Conservation (phyloP, 352 stramenopile species). For the Globisporangium polare region DNA sequence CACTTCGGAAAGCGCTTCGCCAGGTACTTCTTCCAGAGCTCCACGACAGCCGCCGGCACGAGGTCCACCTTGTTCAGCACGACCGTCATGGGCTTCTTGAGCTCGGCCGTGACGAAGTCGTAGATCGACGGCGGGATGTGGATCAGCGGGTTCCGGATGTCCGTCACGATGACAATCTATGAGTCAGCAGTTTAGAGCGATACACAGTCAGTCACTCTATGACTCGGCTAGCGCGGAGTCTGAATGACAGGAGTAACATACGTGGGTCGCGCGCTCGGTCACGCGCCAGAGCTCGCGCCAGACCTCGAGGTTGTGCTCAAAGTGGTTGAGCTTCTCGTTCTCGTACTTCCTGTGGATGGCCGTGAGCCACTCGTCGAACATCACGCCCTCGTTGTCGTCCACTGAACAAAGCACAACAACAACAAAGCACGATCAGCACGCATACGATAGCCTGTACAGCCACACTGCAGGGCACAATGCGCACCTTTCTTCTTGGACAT, state of each 20-base stretch:
- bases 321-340: constrained; percentile 80
- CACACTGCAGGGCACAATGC: neutral
- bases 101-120: constrained; percentile 65
- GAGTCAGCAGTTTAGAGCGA: neutral
- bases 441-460: neutral
- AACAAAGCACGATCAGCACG: neutral
- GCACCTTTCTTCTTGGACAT: constrained; percentile 82
- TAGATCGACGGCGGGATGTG: constrained; percentile 82
- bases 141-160: constrained; percentile 77
- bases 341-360: constrained; percentile 84
- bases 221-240: neutral
- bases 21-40: constrained; percentile 68
- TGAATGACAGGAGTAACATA: constrained; percentile 19
- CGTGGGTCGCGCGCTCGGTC: constrained; percentile 72
- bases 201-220: neutral
- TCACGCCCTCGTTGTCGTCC: constrained; percentile 75
- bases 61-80: constrained; percentile 88
- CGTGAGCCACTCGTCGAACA: constrained; percentile 86
- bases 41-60: constrained; percentile 50
- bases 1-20: constrained; percentile 58
- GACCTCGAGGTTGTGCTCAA: constrained; percentile 84
- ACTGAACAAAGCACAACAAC: constrained; percentile 25
- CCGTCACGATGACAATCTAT: constrained; percentile 61
- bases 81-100: constrained; percentile 76
- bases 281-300: constrained; percentile 88